Evolutionary conservation across 768 basidiomycete genomes (phyloP).

Genomic region (Suillus luteus): DNA sequence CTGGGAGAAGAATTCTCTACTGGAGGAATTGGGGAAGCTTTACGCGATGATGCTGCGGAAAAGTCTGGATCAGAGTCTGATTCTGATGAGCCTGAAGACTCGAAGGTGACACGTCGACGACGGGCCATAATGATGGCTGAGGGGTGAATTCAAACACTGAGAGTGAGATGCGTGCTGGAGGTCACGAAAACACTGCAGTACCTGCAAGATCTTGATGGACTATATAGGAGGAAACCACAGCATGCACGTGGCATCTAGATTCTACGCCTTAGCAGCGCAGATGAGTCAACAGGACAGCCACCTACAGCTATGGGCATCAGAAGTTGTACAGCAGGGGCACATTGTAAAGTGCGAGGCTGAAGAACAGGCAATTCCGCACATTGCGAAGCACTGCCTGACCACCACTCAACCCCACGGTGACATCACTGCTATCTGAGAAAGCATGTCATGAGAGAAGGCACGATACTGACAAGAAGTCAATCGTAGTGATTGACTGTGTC

Average conservation of each 20-base stretch:
- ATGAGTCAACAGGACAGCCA: background rate
- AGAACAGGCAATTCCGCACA: background rate
- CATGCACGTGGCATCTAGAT: background rate
- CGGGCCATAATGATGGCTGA: background rate
- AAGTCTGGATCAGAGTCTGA: background rate
- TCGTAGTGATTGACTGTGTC: no score
- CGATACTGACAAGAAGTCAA: no score
- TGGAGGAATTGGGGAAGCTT: background rate
- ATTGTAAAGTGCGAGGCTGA: background rate
- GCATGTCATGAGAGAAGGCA: no score
- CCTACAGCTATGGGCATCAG: no score
- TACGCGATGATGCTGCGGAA: background rate
- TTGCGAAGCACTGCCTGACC: no score
- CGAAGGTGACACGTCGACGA: background rate
- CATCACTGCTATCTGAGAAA: no score
- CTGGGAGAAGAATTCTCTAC: background rate
- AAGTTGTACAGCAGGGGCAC: no score
- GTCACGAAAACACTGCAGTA: background rate
- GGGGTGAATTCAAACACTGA: background rate
- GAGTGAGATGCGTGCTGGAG: background rate
- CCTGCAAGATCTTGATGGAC: background rate
- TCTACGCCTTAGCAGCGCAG: no score
- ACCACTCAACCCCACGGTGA: no score
- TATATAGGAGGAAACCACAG: background rate
- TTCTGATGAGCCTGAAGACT: background rate